Conservation (phyloP, 345 rosid species). For the Erysimum cheiranthoides region DNA sequence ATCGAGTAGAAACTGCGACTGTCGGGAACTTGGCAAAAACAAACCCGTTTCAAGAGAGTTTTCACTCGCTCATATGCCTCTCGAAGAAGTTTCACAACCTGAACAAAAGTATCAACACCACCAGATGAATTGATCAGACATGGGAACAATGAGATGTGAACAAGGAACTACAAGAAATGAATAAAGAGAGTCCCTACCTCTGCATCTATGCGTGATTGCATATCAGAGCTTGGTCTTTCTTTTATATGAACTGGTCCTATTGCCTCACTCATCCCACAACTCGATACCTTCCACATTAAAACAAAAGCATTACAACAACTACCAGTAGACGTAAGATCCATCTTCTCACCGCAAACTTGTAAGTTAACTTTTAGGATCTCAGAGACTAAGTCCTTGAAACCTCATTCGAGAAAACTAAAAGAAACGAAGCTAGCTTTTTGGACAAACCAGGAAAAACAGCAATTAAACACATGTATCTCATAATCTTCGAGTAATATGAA, state of each 20-base stretch:
- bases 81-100: slow-evolving; percentile 93
- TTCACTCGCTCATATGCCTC: slow-evolving; percentile 97
- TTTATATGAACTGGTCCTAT: slow-evolving; percentile 93
- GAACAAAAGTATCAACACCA: slow-evolving; percentile 30
- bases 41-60: slow-evolving; percentile 80
- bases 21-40: slow-evolving; percentile 41
- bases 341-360: background rate
- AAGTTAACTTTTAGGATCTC: background rate
- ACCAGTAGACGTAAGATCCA: background rate
- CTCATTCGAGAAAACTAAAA: background rate
- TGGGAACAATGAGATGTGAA: background rate
- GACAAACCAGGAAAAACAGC: background rate
- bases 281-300: slow-evolving; percentile 65
- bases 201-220: slow-evolving; percentile 96
- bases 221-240: slow-evolving; percentile 92
- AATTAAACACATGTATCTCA: background rate
- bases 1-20: background rate
- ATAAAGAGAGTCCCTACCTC: slow-evolving; percentile 62
- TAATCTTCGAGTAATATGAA: background rate
- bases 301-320: slow-evolving; percentile 24
- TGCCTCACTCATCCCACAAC: slow-evolving; percentile 92
- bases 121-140: slow-evolving; percentile 31
- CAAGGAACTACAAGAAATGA: background rate
- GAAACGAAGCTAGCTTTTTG: background rate
- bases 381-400: background rate